Base-by-base conservation (phyloP, 2,329 filamentous ascomycete species). In the Penicillium sp. region DNA sequence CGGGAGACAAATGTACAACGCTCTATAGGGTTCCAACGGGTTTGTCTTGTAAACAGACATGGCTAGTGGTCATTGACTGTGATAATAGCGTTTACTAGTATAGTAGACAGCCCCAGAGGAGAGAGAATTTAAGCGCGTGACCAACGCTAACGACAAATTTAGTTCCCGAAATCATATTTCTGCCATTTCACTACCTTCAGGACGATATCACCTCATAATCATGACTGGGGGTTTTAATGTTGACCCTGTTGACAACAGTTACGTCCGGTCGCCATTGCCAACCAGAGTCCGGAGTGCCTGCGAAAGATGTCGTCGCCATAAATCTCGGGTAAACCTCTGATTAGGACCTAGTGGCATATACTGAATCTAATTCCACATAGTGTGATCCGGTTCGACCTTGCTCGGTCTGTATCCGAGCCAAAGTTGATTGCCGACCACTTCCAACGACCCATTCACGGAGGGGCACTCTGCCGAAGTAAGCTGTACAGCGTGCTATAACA, bases 371-470 rank as follows among this genome's bases (percentile, higher is more conserved):
- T 33, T 30, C 14, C 55, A 47, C 16, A 26, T 44, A 73, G 70
- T 74, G 71, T 49, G 71, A 74, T 46, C 58, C 56, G 5, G 70
- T 65, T 43, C 61, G 71, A 1, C 70, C 72, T 46, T 74, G 72
- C 58, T 68, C 69, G 3, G 58, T 72, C 1, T 74, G 72, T 56
- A 47, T 67, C 8, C 61, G 69, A 44, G 67, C 70, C 16, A 66
- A 68, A 25, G 61, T 61, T 1, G 59, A 65, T 22, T 63, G 66
- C 35, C 57, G 48, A n/a, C 55, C 55, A 6, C 50, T 51, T 19
- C 44, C 55, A 14, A 36, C 38, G 11, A 49, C 6, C 9, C 53
- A 35, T 9, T 10, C 49, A 8, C 55, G 57, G 10, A 56, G 28
- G 35, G 45, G 42, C 16, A 50, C 37, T 30, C n/a, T 31, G 28